phyloP scores from a whole-genome alignment of 116 monocot species.

The Trichopus zeylanicus region DNA sequence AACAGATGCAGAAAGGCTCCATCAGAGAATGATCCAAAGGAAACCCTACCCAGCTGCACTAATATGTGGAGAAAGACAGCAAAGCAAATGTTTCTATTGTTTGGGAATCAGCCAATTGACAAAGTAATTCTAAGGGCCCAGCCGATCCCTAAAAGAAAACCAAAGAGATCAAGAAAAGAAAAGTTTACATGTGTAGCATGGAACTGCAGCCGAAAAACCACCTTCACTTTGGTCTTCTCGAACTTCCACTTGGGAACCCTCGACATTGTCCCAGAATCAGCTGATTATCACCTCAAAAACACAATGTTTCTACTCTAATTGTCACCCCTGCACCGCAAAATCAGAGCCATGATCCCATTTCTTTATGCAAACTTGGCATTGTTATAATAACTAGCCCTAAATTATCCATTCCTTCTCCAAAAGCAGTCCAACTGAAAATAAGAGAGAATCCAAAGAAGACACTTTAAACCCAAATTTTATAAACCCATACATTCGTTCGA shows the following conservation, averaged over 20 bases:
- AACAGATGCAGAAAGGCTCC: too few species aligned
- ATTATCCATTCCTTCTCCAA: neutral
- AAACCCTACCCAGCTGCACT: neutral
- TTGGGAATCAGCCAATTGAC: neutral
- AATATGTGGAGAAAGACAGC: neutral
- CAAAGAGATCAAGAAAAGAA: neutral
- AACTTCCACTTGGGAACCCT: conserved; percentile 88
- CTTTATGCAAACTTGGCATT: neutral
- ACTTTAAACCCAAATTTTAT: neutral
- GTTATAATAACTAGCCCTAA: neutral
- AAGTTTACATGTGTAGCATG: conserved; percentile 88
- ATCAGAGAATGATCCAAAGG: too few species aligned
- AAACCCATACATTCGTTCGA: too few species aligned
- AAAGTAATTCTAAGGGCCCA: neutral
- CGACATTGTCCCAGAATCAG: conserved; percentile 65
- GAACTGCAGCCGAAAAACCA: conserved; percentile 86
- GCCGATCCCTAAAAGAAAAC: neutral
- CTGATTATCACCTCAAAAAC: conserved; percentile 12
- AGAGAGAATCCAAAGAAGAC: neutral
- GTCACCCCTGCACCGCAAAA: conserved; percentile 6
- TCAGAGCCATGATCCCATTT: conserved; percentile 3
- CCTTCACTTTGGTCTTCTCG: conserved; percentile 94
- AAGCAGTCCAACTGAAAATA: neutral
- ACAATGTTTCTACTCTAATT: conserved; percentile 4
- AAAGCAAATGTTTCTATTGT: neutral